Percentiles rank a stretch among this genome's conserved stretches.
Conservation (phyloP, 305 asterid species). For the Plantago lanceolata region DNA sequence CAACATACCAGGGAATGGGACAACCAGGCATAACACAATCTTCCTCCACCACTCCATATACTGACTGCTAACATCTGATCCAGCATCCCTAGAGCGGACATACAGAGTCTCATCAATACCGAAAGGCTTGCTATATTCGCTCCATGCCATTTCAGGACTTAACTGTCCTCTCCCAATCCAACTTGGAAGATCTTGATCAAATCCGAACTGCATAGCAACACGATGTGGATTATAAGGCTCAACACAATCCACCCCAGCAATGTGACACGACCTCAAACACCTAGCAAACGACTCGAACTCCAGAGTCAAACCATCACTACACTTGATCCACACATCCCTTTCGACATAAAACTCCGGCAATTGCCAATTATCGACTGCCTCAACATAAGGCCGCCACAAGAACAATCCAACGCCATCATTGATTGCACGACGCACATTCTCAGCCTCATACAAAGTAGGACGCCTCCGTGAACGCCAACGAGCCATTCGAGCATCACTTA, state of each 20-base stretch:
- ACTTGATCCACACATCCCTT: conserved; percentile 7
- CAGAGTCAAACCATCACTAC: conserved; percentile 10
- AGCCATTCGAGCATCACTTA: conserved; percentile 25
- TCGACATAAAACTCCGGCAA: conserved; percentile 19
- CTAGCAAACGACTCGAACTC: conserved; percentile 24
- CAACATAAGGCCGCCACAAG: conserved; percentile 35
- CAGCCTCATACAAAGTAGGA: not conserved
- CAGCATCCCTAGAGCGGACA: conserved; percentile 27
- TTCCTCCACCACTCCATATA: conserved; percentile 37
- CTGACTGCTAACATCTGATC: conserved; percentile 29
- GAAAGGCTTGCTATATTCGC: conserved; percentile 30
- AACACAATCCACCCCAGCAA: conserved; percentile 33
- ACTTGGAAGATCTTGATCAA: conserved; percentile 49
- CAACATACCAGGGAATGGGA: not conserved
- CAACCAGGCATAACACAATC: not conserved
- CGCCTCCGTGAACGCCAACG: conserved; percentile 28
- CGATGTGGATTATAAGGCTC: conserved; percentile 44
- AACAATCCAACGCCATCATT: conserved; percentile 13
- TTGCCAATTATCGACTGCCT: not conserved
- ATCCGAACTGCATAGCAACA: conserved; percentile 48
- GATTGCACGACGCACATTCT: not conserved
- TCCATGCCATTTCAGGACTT: conserved; percentile 33
- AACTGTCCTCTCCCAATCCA: conserved; percentile 23
- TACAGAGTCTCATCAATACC: conserved; percentile 27
- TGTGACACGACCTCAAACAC: conserved; percentile 33